Conservation (phyloP, 352 stramenopile species). For the Globisporangium spiculum region DNA sequence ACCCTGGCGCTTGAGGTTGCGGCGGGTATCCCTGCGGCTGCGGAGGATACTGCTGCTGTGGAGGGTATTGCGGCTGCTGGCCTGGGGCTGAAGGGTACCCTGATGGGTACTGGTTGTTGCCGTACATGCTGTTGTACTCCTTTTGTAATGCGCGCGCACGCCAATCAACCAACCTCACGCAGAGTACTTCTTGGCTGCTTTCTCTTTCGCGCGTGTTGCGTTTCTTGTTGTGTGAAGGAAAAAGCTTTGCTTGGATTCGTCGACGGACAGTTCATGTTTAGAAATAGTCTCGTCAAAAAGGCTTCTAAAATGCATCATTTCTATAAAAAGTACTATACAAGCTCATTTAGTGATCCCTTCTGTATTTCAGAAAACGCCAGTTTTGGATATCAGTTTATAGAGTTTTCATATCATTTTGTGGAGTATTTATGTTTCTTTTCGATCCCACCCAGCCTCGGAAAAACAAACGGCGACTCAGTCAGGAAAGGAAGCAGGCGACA, state of each 20-base stretch:
- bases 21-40: conserved; percentile 23
- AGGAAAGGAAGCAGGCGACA: not conserved
- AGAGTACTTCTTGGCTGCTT: not conserved
- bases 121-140: conserved; percentile 17
- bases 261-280: not conserved
- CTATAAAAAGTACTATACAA: not conserved
- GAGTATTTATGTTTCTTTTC: not conserved
- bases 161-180: not conserved
- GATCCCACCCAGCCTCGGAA: not conserved
- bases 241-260: not conserved
- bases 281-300: not conserved
- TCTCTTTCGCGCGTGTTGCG: not conserved
- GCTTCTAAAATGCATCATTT: not conserved
- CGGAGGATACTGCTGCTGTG: conserved; percentile 15
- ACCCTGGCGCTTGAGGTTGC: conserved; percentile 20
- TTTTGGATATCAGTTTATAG: not conserved
- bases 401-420: not conserved
- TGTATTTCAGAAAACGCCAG: not conserved
- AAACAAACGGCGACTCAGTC: conserved; percentile 8
- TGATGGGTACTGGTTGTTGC: conserved; percentile 28
- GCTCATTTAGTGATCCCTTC: not conserved
- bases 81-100: conserved; percentile 18
- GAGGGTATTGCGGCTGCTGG: conserved; percentile 17
- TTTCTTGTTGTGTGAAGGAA: not conserved
- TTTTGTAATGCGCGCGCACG: not conserved